Evolutionary conservation across 2,329 filamentous ascomycete genomes (phyloP).

Genomic region (Neurospora sp.): DNA sequence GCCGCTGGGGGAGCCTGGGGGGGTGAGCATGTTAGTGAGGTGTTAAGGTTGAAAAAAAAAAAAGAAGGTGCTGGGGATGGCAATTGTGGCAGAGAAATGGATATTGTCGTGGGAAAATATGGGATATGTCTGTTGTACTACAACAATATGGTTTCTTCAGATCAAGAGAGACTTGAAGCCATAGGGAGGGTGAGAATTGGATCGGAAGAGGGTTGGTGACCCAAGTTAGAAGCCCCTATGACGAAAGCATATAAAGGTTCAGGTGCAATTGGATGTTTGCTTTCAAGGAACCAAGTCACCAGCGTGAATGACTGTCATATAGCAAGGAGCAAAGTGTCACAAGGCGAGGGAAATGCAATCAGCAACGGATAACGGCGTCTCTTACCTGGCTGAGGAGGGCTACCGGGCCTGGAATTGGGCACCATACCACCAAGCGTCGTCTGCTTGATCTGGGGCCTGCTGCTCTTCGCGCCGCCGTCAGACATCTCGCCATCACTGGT

Average conservation of each 20-base stretch:
- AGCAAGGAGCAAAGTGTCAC: neutral
- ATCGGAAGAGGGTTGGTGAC: neutral
- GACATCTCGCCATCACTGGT: slow-evolving; percentile 64
- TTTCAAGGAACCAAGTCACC: neutral
- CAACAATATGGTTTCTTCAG: neutral
- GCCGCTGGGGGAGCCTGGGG: slow-evolving; percentile 6
- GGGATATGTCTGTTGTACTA: neutral
- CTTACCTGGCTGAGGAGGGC: slow-evolving; percentile 41
- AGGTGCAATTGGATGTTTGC: neutral
- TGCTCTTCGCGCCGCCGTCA: slow-evolving; percentile 36
- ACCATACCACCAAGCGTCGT: slow-evolving; percentile 40
- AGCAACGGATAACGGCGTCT: neutral
- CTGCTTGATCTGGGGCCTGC: slow-evolving; percentile 31
- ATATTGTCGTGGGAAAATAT: neutral
- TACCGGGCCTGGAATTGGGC: slow-evolving; percentile 49
- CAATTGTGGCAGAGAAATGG: neutral
- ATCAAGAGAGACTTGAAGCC: neutral
- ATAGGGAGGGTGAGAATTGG: neutral
- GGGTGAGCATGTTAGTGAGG: neutral
- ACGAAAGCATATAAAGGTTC: neutral
- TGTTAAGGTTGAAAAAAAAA: neutral
- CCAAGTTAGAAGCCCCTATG: neutral
- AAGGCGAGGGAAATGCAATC: neutral
- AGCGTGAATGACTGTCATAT: neutral
- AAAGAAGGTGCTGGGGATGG: neutral